Evolutionary conservation across 176 grass and related monocot genomes (phyloP), one percentile per base, ranked within the genome.

Genomic region (Eragrostis nindensis): DNA sequence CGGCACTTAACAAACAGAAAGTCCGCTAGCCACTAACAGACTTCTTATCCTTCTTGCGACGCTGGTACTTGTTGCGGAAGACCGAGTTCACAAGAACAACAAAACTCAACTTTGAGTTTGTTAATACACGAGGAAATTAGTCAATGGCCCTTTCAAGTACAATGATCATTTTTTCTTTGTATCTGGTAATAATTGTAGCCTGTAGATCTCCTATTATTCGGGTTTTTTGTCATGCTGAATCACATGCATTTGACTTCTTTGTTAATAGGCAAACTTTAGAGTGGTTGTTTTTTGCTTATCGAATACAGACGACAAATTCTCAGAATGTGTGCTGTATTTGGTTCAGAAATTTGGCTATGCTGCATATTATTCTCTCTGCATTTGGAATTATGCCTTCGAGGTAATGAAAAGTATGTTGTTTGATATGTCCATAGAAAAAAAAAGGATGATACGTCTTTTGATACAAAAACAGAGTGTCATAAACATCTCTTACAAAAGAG

Each of bases 401-500:
- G 76, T 78, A 66, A 61, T 10, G 52, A 2, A 71, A 71, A 71
- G 14, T 38, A 46, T 49, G 21, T 30, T 3, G 7, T 79, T 59
- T 80, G 15, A 62, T 75, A 61, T 54, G 29, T 53, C 30, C 63
- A 53, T 62, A 14, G n/a, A 87, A 62, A 53, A 71, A 30, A 87
- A 17, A 30, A 40, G 68, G 49, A 57, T 21, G n/a, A 36, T 72
- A 54, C 54, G 9, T 70, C 62, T 3, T 74, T 40, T 48, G 18
- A 39, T 29, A 65, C 48, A 44, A 70, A 62, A 22, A 19, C 7
- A 39, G 36, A 2, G 32, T 76, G 42, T 66, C 53, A 62, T 76
- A 62, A 62, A 11, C 32, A 7, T 24, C 47, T 69, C 30, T 36
- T 55, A n/a, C 19, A n/a, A n/a, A n/a, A 55, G 19, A 55, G 7